A percentile compares a stretch with the other conserved stretches of the same genome.
Evolutionary conservation across 192 early-diverging fungal species (phyloP).

Genomic region (Backusella tuberculispora): DNA sequence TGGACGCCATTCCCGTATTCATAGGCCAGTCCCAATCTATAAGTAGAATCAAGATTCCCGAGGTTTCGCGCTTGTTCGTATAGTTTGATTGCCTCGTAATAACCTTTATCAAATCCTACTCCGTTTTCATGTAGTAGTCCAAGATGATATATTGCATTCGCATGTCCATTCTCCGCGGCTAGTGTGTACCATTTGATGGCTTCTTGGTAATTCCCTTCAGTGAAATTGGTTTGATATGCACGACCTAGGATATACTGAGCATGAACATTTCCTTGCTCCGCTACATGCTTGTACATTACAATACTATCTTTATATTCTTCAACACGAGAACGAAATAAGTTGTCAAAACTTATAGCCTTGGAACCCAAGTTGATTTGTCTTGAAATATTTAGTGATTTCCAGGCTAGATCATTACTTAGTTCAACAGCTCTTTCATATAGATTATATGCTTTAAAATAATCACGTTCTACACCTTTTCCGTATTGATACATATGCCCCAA

Average conservation of each 20-base stretch:
- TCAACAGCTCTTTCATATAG: background rate
- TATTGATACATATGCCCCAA: background rate
- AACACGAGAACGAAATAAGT: background rate
- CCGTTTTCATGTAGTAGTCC: background rate
- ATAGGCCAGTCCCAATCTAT: background rate
- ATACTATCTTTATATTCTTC: background rate
- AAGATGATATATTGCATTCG: background rate
- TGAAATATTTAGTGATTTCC: background rate
- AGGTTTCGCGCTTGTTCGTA: background rate
- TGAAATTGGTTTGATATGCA: background rate
- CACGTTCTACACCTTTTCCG: background rate
- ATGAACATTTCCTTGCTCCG: background rate
- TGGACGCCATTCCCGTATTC: background rate
- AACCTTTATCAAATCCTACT: background rate
- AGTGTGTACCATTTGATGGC: background rate
- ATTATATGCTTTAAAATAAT: background rate
- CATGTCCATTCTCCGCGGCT: background rate
- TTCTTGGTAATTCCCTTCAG: background rate
- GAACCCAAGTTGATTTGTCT: background rate
- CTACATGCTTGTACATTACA: background rate
- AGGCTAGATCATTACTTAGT: background rate
- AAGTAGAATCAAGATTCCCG: background rate
- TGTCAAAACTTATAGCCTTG: background rate
- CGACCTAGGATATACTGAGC: background rate
- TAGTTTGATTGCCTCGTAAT: background rate